Conservation (phyloP, 176 grass and related monocot species). For the Ensete ventricosum region DNA sequence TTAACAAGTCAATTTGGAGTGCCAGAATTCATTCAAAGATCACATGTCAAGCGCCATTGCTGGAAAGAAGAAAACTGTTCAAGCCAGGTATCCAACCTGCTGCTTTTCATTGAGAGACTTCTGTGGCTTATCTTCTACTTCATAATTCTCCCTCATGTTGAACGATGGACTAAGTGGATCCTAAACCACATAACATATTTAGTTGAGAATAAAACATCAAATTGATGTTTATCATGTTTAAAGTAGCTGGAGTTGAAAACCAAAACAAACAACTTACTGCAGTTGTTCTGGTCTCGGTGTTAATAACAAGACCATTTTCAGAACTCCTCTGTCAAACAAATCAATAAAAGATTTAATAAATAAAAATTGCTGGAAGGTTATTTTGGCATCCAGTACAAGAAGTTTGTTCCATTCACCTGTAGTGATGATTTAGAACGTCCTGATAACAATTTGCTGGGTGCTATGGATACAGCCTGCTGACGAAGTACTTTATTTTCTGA, state of each 20-base stretch:
- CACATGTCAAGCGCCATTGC: background rate
- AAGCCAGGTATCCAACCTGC: conserved; percentile 36
- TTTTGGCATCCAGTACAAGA: background rate
- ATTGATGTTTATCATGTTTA: background rate
- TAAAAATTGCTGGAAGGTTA: background rate
- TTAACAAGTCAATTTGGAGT: background rate
- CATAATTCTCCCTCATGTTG: conserved; percentile 60
- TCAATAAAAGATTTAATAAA: conserved; percentile 22
- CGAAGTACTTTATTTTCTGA: conserved; percentile 99
- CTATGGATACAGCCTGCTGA: conserved; percentile 92
- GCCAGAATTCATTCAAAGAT: conserved; percentile 1
- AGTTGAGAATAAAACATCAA: background rate
- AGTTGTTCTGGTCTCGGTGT: conserved; percentile 40
- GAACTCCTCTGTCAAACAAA: conserved; percentile 66
- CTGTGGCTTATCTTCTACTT: conserved; percentile 87
- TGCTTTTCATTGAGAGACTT: conserved; percentile 97
- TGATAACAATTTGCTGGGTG: conserved; percentile 82
- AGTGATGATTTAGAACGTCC: conserved; percentile 88
- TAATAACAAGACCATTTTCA: conserved; percentile 51
- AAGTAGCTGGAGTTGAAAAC: background rate
- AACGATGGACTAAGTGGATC: conserved; percentile 46
- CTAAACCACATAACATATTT: conserved; percentile 32
- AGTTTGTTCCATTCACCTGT: conserved; percentile 46
- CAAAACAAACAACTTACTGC: conserved; percentile 40
- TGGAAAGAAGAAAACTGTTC: background rate